A percentile compares a stretch with the other conserved stretches of the same genome.
phyloP scores from a whole-genome alignment of 2,329 filamentous ascomycete genomes.

The Penicillium brevicompactum region DNA sequence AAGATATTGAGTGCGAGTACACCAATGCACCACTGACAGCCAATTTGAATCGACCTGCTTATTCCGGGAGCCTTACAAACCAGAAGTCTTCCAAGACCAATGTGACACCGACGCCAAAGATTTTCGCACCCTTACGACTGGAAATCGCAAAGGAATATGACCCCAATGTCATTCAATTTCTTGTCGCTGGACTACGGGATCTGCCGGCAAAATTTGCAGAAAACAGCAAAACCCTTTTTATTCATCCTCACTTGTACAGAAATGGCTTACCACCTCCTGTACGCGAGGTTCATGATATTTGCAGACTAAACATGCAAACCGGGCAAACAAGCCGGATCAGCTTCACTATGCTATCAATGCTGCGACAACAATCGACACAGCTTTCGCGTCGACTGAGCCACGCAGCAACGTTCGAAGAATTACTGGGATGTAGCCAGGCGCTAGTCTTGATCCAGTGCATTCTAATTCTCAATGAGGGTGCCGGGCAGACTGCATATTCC shows the following conservation, averaged over 20 bases:
- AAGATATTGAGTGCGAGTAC: slow-evolving; percentile 27
- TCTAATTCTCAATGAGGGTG: slow-evolving; percentile 17
- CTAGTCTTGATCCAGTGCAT: slow-evolving; percentile 30
- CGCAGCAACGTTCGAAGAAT: slow-evolving; percentile 23
- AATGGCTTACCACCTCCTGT: slow-evolving; percentile 12
- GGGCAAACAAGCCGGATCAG: neutral
- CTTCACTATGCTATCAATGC: slow-evolving; percentile 4
- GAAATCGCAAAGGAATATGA: slow-evolving; percentile 30
- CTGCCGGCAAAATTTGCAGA: slow-evolving; percentile 20
- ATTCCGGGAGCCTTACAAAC: neutral
- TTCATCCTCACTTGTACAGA: slow-evolving; percentile 26
- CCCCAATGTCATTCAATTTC: slow-evolving; percentile 19
- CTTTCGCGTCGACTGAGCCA: slow-evolving; percentile 13
- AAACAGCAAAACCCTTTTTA: slow-evolving; percentile 25
- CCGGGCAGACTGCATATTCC: slow-evolving; percentile 7
- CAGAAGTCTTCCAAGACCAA: neutral
- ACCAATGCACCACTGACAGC: slow-evolving; percentile 24
- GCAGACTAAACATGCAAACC: slow-evolving; percentile 16
- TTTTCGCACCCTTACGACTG: slow-evolving; percentile 15
- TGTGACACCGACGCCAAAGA: neutral
- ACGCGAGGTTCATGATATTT: slow-evolving; percentile 22
- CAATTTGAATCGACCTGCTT: neutral
- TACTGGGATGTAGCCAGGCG: slow-evolving; percentile 28
- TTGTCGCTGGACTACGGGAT: slow-evolving; percentile 21
- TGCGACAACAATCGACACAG: slow-evolving; percentile 15